Percentiles rank a stretch among this genome's conserved stretches.
Evolutionary conservation across 345 rosid species (phyloP).

Genomic region (Eucalyptus marginata): DNA sequence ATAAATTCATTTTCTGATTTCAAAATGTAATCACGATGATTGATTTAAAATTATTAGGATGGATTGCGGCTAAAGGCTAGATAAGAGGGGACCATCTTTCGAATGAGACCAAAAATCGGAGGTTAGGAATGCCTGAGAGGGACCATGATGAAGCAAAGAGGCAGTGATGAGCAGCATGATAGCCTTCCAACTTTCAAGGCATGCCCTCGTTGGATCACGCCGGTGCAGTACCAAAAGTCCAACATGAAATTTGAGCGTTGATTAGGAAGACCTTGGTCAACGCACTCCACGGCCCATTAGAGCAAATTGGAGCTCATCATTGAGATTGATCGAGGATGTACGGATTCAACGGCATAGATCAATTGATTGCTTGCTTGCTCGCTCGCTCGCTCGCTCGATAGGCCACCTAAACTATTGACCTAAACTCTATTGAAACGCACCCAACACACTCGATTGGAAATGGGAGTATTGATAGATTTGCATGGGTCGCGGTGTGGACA

Average conservation of each 20-base stretch:
- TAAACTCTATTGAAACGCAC: not conserved
- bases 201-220: not conserved
- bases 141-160: not conserved
- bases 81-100: not conserved
- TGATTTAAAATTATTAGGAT: not conserved
- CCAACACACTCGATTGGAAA: not conserved
- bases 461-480: not conserved
- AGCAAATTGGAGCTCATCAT: not conserved
- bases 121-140: not conserved
- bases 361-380: not conserved
- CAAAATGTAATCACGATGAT: not conserved
- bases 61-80: not conserved
- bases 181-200: not conserved
- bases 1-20: accelerated
- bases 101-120: not conserved
- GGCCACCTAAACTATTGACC: not conserved
- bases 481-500: not conserved
- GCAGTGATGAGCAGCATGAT: not conserved
- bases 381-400: not conserved
- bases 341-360: not conserved
- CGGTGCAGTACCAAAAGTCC: accelerated
- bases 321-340: not conserved
- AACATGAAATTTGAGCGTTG: not conserved
- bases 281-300: not conserved
- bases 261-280: not conserved